These are phyloP conservation scores for Medicago arabica DNA, from an alignment of 306 rosid genomes.

Conservation along the genomic window DNA sequence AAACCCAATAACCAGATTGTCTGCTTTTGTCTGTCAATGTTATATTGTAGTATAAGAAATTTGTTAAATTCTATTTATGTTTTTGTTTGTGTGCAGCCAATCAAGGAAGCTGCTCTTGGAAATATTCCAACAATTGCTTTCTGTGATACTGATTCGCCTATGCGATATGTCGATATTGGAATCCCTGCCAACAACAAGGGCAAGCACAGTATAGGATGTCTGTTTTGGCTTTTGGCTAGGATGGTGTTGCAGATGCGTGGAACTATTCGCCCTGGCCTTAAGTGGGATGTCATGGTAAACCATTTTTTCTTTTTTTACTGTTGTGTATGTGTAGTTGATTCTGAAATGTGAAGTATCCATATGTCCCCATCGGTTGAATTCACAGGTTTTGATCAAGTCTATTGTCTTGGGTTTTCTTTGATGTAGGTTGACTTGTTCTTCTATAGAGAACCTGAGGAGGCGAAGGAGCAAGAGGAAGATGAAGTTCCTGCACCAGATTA, in stretches of 20 bases:
- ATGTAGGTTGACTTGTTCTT: constrained; percentile 85
- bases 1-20: no score
- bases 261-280: constrained; percentile 67
- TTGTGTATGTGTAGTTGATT: not conserved
- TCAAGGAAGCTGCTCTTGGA: constrained; percentile 91
- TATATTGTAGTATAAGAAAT: no score
- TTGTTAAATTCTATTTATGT: not conserved
- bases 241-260: constrained; percentile 96
- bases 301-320: not conserved
- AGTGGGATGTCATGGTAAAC: constrained; percentile 93
- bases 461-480: constrained; percentile 76
- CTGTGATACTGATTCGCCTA: constrained; percentile 90
- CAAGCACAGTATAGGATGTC: constrained; percentile 91
- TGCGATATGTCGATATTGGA: constrained; percentile 88
- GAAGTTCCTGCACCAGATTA: constrained; percentile 62
- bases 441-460: constrained; percentile 91
- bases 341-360: not conserved
- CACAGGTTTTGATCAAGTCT: constrained; percentile 48
- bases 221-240: constrained; percentile 87
- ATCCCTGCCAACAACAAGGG: constrained; percentile 98
- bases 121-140: constrained; percentile 93
- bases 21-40: not conserved
- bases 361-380: not conserved
- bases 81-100: constrained; percentile 64
- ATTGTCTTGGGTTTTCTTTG: constrained; percentile 1